Base-by-base conservation (phyloP, 352 stramenopile species). In the Phytophthora hibernalis region DNA sequence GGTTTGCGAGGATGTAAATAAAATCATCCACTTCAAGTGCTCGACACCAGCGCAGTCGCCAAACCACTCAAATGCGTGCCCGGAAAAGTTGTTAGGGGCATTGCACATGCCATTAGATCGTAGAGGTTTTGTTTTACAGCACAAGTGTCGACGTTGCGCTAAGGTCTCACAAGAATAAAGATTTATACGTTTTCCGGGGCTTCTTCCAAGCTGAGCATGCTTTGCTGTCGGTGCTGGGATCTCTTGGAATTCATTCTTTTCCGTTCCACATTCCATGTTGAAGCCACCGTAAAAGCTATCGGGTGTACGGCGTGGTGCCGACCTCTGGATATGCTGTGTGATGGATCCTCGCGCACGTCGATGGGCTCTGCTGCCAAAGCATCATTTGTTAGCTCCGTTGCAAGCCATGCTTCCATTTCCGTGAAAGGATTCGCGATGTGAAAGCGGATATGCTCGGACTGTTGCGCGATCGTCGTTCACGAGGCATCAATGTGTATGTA, bases 401-500 rank as follows among this genome's bases (percentile, higher is more conserved):
- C 33, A n/a, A 62, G 8, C 42, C 54, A 31, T 22, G 15, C 28
- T 61, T 45, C 28, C 3, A 15, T 42, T 61, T 63, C 31, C 31
- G 16, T 31, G 56, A 49, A 24, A 64, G 56, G 56, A 44, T 56
- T 64, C 22, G 44, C 33, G 56, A 64, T 64, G 44, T 64, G 56
- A 64, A 62, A 21, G n/a, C 38, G 35, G 47, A 63, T 62, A 30
- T 49, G 35, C 24, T 40, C 10, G n/a, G 10, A n/a, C 31, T 28
- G 24, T 2, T 6, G 15, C 31, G 13, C 31, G 31, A 38, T 38
- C 24, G 24, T n/a, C n/a, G n/a, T n/a, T n/a, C n/a, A n/a, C n/a
- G n/a, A n/a, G 24, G 24, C 26, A 31, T 31, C 26, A n/a, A n/a
- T n/a, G n/a, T n/a, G n/a, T n/a, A n/a, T n/a, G n/a, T n/a, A 31